Conservation (phyloP, 2,329 filamentous ascomycete genomes). For the Daldinia eschscholtzii region DNA sequence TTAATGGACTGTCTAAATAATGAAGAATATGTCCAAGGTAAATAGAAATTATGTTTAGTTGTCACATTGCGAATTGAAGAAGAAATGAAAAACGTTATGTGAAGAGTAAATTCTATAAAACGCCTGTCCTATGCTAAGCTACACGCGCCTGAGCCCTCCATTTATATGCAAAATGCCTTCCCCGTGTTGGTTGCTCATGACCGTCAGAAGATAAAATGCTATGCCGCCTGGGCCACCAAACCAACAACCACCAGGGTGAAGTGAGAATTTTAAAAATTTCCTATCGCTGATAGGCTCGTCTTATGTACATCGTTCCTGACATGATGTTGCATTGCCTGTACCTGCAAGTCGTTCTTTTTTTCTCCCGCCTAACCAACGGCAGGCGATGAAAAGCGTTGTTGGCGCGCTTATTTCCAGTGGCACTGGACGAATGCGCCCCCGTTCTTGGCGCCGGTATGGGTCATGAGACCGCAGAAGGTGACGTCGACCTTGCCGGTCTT, state of each 20-base stretch:
- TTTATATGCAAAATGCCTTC: background rate
- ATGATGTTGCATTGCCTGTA: background rate
- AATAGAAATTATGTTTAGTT: too few species aligned
- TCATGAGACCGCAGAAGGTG: conserved; percentile 15
- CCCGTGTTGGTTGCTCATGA: background rate
- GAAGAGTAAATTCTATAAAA: conserved; percentile 9
- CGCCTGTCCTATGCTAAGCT: conserved; percentile 10
- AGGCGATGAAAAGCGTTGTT: too few species aligned
- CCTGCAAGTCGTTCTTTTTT: background rate
- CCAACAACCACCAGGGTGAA: background rate
- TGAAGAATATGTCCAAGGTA: background rate
- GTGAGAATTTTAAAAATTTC: background rate
- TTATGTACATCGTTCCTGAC: background rate
- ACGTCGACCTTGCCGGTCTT: conserved; percentile 12
- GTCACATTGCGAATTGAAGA: background rate
- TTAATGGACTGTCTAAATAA: background rate
- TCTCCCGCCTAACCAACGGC: background rate
- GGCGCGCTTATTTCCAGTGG: conserved; percentile 1
- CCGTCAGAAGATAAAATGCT: background rate
- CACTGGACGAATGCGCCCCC: conserved; percentile 1
- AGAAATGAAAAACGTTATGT: background rate
- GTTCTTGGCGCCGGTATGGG: conserved; percentile 4
- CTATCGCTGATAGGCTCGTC: conserved; percentile 7
- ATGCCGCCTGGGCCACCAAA: background rate
- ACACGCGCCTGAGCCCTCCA: background rate